Percentiles rank a stretch among this genome's conserved stretches.
Conservation (phyloP, 257 asterid genomes). For the Euphrasia confusa region DNA sequence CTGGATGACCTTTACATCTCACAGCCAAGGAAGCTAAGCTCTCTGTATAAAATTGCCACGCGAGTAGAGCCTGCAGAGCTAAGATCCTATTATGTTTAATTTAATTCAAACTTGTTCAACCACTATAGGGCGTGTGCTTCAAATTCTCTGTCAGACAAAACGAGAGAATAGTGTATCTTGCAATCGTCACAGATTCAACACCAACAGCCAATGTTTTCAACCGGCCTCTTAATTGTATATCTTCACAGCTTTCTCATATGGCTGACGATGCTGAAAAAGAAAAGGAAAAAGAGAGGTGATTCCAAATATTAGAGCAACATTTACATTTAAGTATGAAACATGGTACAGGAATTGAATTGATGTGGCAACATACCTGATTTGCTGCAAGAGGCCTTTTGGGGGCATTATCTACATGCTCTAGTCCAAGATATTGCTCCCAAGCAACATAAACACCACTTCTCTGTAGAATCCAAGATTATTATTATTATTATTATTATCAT, state of each 20-base stretch:
- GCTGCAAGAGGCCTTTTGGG: conserved; percentile 42
- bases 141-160: not conserved
- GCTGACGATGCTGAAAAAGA: conserved; percentile 28
- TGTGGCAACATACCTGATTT: conserved; percentile 38
- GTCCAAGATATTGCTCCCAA: conserved; percentile 62
- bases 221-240: conserved; percentile 32
- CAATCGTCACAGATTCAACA: conserved; percentile 13
- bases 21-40: conserved; percentile 11
- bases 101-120: conserved; percentile 5
- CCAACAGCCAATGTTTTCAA: conserved; percentile 6
- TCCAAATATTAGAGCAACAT: conserved; percentile 14
- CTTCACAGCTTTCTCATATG: conserved; percentile 42
- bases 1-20: conserved; percentile 13
- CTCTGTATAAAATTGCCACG: not conserved
- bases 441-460: conserved; percentile 34
- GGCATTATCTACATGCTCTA: conserved; percentile 47
- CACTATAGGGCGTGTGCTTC: conserved; percentile 9
- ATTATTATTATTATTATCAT: not conserved
- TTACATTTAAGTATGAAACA: not conserved
- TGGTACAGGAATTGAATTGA: conserved; percentile 13
- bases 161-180: conserved; percentile 11
- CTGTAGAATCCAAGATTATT: conserved; percentile 27
- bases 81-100: conserved; percentile 7
- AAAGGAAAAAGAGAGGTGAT: conserved; percentile 14
- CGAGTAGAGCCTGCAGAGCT: conserved; percentile 7